Evolutionary conservation across 768 basidiomycete genomes (phyloP).

Genomic region (Hemileccinum rubropunctum): DNA sequence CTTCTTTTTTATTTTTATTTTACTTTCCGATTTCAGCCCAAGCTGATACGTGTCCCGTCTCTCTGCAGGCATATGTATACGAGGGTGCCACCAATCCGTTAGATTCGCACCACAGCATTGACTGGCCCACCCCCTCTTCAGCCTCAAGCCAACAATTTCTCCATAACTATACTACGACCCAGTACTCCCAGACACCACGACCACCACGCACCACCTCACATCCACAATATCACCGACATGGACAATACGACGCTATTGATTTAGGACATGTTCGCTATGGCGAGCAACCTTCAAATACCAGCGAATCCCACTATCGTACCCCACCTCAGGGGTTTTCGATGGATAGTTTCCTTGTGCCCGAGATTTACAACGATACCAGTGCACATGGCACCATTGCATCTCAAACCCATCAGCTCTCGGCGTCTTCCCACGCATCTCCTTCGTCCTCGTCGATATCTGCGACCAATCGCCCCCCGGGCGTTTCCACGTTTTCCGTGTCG

Average conservation of each 20-base stretch:
- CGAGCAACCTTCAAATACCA: constrained; percentile 8
- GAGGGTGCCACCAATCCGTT: constrained; percentile 23
- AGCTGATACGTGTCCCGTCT: neutral
- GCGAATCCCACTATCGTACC: constrained; percentile 16
- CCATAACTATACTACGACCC: constrained; percentile 4
- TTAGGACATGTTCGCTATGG: constrained; percentile 20
- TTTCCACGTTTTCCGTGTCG: constrained; percentile 12
- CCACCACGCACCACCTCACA: constrained; percentile 1
- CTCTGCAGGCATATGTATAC: constrained; percentile 17
- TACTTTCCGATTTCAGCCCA: neutral
- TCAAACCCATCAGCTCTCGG: neutral
- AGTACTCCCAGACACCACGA: constrained; percentile 7
- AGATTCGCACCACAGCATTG: constrained; percentile 21
- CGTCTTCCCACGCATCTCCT: constrained; percentile 10
- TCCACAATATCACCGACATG: constrained; percentile 18
- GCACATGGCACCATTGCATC: constrained; percentile 2
- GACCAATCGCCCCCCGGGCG: constrained; percentile 2
- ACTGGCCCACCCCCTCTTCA: constrained; percentile 28
- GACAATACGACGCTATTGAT: constrained; percentile 20
- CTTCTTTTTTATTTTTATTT: neutral
- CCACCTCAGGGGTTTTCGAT: constrained; percentile 11
- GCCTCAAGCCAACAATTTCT: constrained; percentile 14
- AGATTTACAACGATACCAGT: constrained; percentile 8
- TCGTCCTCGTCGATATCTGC: constrained; percentile 16
- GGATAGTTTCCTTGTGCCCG: constrained; percentile 13